Evolutionary conservation across 345 rosid species (phyloP), one percentile per base, ranked within the genome.

Genomic region (Aquilaria yunnanensis): DNA sequence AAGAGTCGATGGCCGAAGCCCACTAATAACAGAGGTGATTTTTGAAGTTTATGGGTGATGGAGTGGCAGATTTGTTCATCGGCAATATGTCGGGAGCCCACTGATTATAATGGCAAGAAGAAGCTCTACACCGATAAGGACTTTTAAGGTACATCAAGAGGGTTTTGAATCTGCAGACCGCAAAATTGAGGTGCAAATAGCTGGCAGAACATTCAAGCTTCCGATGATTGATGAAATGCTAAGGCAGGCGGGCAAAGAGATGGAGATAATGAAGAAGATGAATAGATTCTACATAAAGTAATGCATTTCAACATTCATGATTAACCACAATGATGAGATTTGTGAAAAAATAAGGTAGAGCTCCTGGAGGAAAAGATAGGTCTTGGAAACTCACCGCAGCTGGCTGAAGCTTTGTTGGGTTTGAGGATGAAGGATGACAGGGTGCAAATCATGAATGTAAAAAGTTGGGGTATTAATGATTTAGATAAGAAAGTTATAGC

Each of bases 51-150:
- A 93, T 94, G 12, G 23, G 96, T 91, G 12, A 96, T 96, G 8
- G 99, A 88, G 45, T 85, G 93, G 61, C 97, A 96, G 70, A 88
- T 80, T 79, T 81, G 92, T n/a, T 95, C 96, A 56, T 87, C 87
- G 56, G 85, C 82, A 23, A 23, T 23, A 23, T 23, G 23, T 1
- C 1, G 23, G 23, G 23, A 23, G 23, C 23, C 82, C 11, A 81
- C 77, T 3, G 89, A 84, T 29, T 84, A 32, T 56, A 81, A 81
- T n/a, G 84, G 84, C 9, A 66, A 79, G 56, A 73, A 74, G 75
- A 84, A 84, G 73, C 75, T 81, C 14, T 72, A 72, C 2, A 86
- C 89, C 0, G 79, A 79, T 74, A 74, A 79, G 86, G 89, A 75
- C 14, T 79, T 84, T 52, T 81, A 66, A 84, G 89, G 33, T 84